These are phyloP conservation scores for Fusarium kyushuense DNA, from an alignment of 2,329 filamentous ascomycete species.

Conservation along the genomic window DNA sequence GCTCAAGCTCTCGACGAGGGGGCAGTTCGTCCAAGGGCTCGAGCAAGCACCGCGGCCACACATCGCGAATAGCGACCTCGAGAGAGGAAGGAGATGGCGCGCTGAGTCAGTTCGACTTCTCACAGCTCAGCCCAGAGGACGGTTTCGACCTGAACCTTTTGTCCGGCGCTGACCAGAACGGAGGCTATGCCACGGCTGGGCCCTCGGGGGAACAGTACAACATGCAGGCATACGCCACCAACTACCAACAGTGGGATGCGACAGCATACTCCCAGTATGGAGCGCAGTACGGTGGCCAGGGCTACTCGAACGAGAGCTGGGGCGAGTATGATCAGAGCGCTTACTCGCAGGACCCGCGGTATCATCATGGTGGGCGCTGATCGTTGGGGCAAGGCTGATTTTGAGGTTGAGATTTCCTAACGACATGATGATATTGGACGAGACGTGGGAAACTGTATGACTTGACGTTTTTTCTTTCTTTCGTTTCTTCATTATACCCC, in stretches of 20 bases:
- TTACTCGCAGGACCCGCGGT: constrained; percentile 42
- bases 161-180: constrained; percentile 37
- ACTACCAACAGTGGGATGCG: constrained; percentile 38
- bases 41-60: constrained; percentile 37
- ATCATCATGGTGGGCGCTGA: constrained; percentile 30
- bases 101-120: constrained; percentile 48
- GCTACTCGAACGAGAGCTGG: constrained; percentile 36
- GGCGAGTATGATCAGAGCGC: constrained; percentile 39
- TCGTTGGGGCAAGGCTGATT: constrained; percentile 30
- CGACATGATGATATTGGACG: constrained; percentile 32
- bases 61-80: constrained; percentile 32
- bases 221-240: constrained; percentile 24
- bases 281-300: constrained; percentile 36
- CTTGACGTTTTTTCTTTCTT: constrained; percentile 3
- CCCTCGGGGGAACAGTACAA: constrained; percentile 38
- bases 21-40: constrained; percentile 43
- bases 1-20: constrained; percentile 37
- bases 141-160: constrained; percentile 48
- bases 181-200: constrained; percentile 43
- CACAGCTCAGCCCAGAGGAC: constrained; percentile 49
- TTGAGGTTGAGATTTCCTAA: constrained; percentile 13
- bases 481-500: constrained; percentile 32
- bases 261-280: constrained; percentile 37
- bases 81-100: constrained; percentile 41
- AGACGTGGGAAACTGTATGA: constrained; percentile 30